phyloP scores from a whole-genome alignment of 768 basidiomycete genomes.

The Lactifluus subvellereus region DNA sequence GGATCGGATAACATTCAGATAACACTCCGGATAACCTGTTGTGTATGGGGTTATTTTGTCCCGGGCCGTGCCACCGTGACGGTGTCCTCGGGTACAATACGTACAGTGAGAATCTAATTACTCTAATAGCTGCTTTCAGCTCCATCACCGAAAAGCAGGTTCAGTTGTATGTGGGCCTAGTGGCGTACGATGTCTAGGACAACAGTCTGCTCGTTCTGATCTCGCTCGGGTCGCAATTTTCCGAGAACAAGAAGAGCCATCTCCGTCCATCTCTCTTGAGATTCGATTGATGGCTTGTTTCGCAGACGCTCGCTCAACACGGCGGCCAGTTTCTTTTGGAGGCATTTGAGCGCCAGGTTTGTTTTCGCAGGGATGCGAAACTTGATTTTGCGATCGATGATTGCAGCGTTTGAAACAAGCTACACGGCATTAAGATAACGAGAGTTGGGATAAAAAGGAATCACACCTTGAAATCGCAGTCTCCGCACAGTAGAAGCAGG shows the following conservation, averaged over 20 bases:
- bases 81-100: background rate
- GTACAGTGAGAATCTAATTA: background rate
- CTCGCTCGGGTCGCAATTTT: slow-evolving; percentile 34
- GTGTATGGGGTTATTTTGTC: too few relatives aligned
- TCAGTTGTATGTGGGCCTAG: slow-evolving; percentile 1
- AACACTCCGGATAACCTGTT: too few relatives aligned
- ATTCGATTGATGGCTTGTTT: slow-evolving; percentile 49
- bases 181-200: slow-evolving; percentile 14
- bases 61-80: background rate
- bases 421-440: slow-evolving; percentile 30
- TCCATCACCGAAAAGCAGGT: background rate
- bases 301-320: slow-evolving; percentile 65
- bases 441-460: background rate
- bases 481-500: slow-evolving; percentile 81
- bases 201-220: slow-evolving; percentile 2
- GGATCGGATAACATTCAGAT: background rate
- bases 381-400: slow-evolving; percentile 82
- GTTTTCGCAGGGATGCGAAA: slow-evolving; percentile 65
- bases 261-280: slow-evolving; percentile 69
- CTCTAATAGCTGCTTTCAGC: background rate
- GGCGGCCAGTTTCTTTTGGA: slow-evolving; percentile 57
- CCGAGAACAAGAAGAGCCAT: slow-evolving; percentile 59
- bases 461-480: slow-evolving; percentile 78
- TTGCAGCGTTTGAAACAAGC: slow-evolving; percentile 64
- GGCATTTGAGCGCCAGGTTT: slow-evolving; percentile 70